These are phyloP conservation scores for Pseudomonodictys pantanalensis DNA, from an alignment of 495 filamentous ascomycete genomes.

Conservation along the genomic window DNA sequence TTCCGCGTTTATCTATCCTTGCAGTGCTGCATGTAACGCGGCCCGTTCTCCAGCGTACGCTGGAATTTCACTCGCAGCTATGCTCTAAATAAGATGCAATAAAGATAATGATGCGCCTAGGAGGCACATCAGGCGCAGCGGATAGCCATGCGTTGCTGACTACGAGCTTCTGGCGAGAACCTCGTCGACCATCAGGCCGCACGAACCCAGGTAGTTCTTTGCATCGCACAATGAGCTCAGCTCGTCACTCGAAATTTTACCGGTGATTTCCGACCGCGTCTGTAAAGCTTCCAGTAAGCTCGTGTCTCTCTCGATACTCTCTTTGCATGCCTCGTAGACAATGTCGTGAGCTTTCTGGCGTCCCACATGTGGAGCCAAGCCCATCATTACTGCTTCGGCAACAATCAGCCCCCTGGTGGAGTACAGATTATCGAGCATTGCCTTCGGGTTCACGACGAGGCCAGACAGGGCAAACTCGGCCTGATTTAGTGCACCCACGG, in stretches of 20 bases:
- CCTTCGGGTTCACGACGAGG: conserved; percentile 47
- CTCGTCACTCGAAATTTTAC: conserved; percentile 42
- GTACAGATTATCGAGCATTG: conserved; percentile 50
- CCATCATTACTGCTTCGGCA: conserved; percentile 59
- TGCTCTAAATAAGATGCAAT: conserved; percentile 11
- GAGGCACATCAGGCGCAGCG: neutral
- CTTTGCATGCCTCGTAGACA: conserved; percentile 54
- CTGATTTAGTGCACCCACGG: conserved; percentile 50
- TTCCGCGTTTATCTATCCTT: conserved; percentile 22
- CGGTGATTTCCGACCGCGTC: conserved; percentile 44
- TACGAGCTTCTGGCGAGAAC: conserved; percentile 42
- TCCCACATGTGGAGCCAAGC: conserved; percentile 49
- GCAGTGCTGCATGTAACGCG: conserved; percentile 16
- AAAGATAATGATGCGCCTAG: neutral
- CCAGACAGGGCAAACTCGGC: conserved; percentile 50
- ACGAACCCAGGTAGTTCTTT: conserved; percentile 51
- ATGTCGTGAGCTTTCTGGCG: conserved; percentile 53
- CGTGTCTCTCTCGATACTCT: conserved; percentile 47
- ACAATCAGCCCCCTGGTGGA: conserved; percentile 52
- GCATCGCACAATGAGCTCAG: conserved; percentile 49
- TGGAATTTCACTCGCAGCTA: neutral
- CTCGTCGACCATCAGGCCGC: conserved; percentile 51
- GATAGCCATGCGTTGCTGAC: neutral
- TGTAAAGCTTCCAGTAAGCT: conserved; percentile 45
- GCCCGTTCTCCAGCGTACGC: conserved; percentile 15